These are phyloP conservation scores for Wallacemonas rigidus DNA, from an alignment of 208 protist species.

Conservation along the genomic window DNA sequence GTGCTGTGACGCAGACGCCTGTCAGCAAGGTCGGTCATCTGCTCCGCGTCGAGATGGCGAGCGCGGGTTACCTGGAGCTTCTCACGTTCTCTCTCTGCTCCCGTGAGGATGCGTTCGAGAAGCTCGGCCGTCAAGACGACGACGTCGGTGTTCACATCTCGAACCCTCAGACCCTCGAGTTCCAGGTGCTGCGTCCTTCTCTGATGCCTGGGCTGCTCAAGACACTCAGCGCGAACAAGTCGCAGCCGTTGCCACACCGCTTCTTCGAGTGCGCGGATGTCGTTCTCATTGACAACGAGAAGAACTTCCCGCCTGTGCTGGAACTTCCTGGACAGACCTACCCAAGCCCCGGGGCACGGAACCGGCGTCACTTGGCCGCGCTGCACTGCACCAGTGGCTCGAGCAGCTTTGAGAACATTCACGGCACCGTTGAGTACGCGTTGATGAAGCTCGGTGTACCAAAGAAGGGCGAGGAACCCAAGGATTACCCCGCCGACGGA, in stretches of 20 bases:
- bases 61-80: constrained; percentile 96
- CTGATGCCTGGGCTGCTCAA: constrained; percentile 97
- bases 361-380: constrained; percentile 88
- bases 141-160: constrained; percentile 88
- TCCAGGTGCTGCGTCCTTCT: constrained; percentile 93
- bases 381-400: constrained; percentile 78
- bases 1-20: constrained; percentile 90
- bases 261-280: constrained; percentile 98
- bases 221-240: constrained; percentile 92
- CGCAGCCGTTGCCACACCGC: constrained; percentile 91
- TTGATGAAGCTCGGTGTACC: constrained; percentile 78
- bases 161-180: constrained; percentile 95
- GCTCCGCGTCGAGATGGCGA: constrained; percentile 92
- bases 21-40: constrained; percentile 94
- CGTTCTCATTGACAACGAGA: constrained; percentile 88
- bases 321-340: constrained; percentile 52
- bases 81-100: constrained; percentile 95
- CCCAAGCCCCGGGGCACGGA: constrained; percentile 84
- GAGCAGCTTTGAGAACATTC: constrained; percentile 85
- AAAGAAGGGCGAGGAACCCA: constrained; percentile 24
- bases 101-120: constrained; percentile 89
- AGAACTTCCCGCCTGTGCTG: constrained; percentile 83
- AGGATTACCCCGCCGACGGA: constrained; percentile 21
- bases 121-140: constrained; percentile 74
- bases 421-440: constrained; percentile 67